Evolutionary conservation across 176 grass and related monocot species (phyloP).

Genomic region (Miscanthus lutarioriparius): DNA sequence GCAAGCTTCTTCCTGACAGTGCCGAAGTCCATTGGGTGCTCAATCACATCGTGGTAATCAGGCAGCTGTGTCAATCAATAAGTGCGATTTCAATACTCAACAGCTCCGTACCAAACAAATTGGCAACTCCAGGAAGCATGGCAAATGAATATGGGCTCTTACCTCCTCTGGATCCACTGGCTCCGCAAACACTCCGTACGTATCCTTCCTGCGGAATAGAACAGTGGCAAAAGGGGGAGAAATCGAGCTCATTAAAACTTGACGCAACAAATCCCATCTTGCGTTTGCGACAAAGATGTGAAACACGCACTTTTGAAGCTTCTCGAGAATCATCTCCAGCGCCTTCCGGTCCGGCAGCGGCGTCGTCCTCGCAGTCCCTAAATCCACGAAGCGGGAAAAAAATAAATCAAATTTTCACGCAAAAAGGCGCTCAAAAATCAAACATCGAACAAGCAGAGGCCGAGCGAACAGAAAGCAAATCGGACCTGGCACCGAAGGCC

Average conservation of each 20-base stretch:
- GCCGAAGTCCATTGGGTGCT: constrained; percentile 96
- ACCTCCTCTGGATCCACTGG: constrained; percentile 93
- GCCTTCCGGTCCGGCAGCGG: constrained; percentile 74
- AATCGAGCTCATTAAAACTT: constrained; percentile 36
- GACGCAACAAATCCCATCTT: constrained; percentile 24
- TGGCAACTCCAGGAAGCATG: constrained; percentile 28
- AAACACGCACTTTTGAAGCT: constrained; percentile 84
- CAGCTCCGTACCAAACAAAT: background rate
- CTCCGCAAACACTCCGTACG: constrained; percentile 85
- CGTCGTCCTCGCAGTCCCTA: constrained; percentile 52
- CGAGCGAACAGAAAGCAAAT: constrained; percentile 32
- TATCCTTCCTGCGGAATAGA: constrained; percentile 83
- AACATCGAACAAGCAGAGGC: constrained; percentile 22
- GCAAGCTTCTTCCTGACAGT: constrained; percentile 90
- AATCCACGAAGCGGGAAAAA: constrained; percentile 6
- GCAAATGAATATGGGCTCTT: constrained; percentile 22
- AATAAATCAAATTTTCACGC: constrained; percentile 16
- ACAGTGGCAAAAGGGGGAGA: constrained; percentile 17
- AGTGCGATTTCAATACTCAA: constrained; percentile 37
- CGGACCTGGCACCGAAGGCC: constrained; percentile 63
- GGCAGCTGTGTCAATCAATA: constrained; percentile 70
- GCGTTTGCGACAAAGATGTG: background rate
- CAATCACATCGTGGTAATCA: constrained; percentile 95
- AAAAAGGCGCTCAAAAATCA: constrained; percentile 22
- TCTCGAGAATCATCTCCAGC: constrained; percentile 86